Percentiles rank a stretch among this genome's conserved stretches.
Conservation (phyloP, 768 basidiomycete species). For the Cubamyces sp. region DNA sequence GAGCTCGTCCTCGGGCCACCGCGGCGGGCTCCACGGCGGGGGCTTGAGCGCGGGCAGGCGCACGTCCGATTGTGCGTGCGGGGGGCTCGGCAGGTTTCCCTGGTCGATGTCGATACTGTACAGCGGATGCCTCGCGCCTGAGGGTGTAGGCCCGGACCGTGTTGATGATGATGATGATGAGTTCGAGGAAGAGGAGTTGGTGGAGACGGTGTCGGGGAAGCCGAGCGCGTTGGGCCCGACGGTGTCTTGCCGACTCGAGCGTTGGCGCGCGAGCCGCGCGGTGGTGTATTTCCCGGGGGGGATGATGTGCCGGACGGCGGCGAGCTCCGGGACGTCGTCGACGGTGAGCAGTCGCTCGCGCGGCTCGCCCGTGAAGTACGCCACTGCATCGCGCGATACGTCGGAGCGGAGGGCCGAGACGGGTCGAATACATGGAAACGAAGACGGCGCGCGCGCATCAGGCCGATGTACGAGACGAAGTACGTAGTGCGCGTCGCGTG, state of each 20-base stretch:
- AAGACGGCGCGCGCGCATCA: slow-evolving; percentile 3
- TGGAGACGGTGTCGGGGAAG: not conserved
- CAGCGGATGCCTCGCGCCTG: slow-evolving; percentile 10
- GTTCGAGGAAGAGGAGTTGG: too few species aligned
- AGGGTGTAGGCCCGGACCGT: not conserved
- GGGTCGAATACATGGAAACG: not conserved
- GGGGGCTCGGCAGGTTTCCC: slow-evolving; percentile 1
- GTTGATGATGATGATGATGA: not conserved
- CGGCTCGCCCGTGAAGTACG: slow-evolving; percentile 43
- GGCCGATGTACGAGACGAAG: not conserved
- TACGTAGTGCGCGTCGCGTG: not conserved
- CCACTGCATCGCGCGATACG: slow-evolving; percentile 32
- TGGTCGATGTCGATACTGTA: slow-evolving; percentile 21
- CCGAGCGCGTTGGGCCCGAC: not conserved
- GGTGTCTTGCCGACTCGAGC: slow-evolving; percentile 17
- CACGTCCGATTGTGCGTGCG: slow-evolving; percentile 3
- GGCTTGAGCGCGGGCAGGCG: slow-evolving; percentile 21
- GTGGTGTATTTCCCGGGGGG: slow-evolving; percentile 40
- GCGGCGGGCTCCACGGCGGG: slow-evolving; percentile 23
- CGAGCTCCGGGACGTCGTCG: slow-evolving; percentile 39
- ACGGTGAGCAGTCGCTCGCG: slow-evolving; percentile 24
- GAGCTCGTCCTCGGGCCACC: slow-evolving; percentile 21
- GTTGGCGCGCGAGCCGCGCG: slow-evolving; percentile 37
- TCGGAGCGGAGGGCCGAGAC: not conserved
- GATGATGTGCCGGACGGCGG: slow-evolving; percentile 30